Evolutionary conservation across 306 rosid genomes (phyloP).

Genomic region (Rubus parviflorus): DNA sequence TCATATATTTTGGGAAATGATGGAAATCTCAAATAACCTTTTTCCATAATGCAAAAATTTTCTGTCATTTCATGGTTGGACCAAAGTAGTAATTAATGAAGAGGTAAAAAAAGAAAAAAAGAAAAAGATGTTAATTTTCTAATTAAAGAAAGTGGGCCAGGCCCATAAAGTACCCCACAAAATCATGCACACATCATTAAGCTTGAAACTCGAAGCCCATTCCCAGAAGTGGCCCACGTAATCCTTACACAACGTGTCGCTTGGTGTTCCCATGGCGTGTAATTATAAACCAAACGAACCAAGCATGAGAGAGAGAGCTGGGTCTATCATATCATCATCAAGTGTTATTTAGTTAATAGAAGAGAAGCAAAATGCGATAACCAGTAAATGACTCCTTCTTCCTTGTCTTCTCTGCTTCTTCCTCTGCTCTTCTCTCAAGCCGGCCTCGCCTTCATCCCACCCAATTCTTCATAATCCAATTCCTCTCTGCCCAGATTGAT

Average conservation of each 20-base stretch:
- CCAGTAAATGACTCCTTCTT: slow-evolving; percentile 37
- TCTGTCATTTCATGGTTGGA: background rate
- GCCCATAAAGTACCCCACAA: slow-evolving; percentile 66
- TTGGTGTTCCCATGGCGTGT: slow-evolving; percentile 20
- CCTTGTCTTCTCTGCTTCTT: slow-evolving; percentile 39
- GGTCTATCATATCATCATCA: background rate
- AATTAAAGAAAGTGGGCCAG: slow-evolving; percentile 36
- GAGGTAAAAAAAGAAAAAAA: background rate
- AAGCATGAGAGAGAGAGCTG: too few relatives aligned
- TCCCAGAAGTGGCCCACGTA: slow-evolving; percentile 32
- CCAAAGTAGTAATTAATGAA: background rate
- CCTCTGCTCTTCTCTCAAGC: slow-evolving; percentile 34
- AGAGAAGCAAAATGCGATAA: slow-evolving; percentile 8
- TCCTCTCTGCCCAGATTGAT: background rate
- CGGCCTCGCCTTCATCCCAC: slow-evolving; percentile 33
- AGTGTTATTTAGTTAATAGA: background rate
- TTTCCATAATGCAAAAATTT: background rate
- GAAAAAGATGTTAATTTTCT: background rate
- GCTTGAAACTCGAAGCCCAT: slow-evolving; percentile 40
- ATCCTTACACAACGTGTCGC: slow-evolving; percentile 30
- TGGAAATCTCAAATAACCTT: background rate
- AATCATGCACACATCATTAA: slow-evolving; percentile 50
- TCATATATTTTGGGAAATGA: too few relatives aligned
- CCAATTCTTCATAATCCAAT: background rate
- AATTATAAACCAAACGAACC: slow-evolving; percentile 11